These are phyloP conservation scores for Blastobotrys proliferans DNA, from an alignment of 1,139 yeast genomes.

Conservation along the genomic window DNA sequence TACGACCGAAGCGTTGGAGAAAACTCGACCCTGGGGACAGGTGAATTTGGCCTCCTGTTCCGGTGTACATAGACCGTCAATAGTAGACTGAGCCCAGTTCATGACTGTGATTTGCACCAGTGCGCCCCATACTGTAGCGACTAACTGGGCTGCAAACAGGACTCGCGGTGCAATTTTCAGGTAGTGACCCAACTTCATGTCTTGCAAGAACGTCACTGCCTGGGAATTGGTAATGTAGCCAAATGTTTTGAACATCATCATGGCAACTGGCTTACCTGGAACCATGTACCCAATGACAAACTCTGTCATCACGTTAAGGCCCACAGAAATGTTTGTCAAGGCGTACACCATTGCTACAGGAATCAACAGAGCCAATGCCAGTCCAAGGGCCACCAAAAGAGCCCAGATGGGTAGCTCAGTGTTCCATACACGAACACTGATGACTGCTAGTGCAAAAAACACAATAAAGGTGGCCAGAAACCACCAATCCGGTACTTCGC, in stretches of 20 bases:
- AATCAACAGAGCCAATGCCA: slow-evolving; percentile 50
- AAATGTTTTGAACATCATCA: slow-evolving; percentile 57
- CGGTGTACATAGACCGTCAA: slow-evolving; percentile 47
- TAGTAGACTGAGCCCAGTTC: slow-evolving; percentile 43
- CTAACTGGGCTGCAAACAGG: slow-evolving; percentile 52
- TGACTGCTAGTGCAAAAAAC: slow-evolving; percentile 42
- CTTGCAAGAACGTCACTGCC: slow-evolving; percentile 52
- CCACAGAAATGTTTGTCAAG: slow-evolving; percentile 51
- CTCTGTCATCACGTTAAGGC: slow-evolving; percentile 60
- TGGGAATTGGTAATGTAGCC: slow-evolving; percentile 60
- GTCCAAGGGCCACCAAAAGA: slow-evolving; percentile 48
- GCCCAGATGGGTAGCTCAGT: slow-evolving; percentile 46
- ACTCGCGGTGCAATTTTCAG: slow-evolving; percentile 59
- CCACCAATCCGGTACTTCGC: slow-evolving; percentile 69
- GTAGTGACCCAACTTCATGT: slow-evolving; percentile 62
- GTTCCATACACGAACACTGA: slow-evolving; percentile 45
- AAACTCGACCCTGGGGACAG: slow-evolving; percentile 48
- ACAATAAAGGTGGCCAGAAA: slow-evolving; percentile 44
- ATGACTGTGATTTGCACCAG: slow-evolving; percentile 40
- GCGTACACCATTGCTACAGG: slow-evolving; percentile 56
- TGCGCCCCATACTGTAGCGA: slow-evolving; percentile 37
- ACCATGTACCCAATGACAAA: slow-evolving; percentile 58
- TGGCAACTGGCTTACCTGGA: slow-evolving; percentile 60
- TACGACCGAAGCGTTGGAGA: slow-evolving; percentile 52
- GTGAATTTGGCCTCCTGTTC: slow-evolving; percentile 44